phyloP scores from a whole-genome alignment of 2,329 filamentous ascomycete species.

The Pseudocercospora vitis region DNA sequence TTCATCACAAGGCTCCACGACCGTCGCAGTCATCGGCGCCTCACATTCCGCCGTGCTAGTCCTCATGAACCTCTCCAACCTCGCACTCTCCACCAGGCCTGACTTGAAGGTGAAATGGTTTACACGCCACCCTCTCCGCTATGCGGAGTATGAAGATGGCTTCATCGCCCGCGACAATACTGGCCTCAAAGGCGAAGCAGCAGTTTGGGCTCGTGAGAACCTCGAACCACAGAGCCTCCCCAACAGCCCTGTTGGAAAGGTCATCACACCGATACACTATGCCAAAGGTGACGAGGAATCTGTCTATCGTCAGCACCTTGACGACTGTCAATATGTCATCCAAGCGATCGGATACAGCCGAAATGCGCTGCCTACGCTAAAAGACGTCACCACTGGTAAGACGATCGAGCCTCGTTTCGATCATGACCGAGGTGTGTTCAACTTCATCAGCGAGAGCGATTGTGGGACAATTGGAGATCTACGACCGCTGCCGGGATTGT shows the following conservation, averaged over 20 bases:
- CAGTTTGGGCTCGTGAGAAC: slow-evolving; percentile 59
- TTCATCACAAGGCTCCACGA: slow-evolving; percentile 41
- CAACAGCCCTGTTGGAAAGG: slow-evolving; percentile 47
- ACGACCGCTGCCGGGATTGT: slow-evolving; percentile 52
- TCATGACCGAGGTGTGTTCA: slow-evolving; percentile 43
- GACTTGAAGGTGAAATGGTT: slow-evolving; percentile 62
- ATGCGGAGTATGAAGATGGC: slow-evolving; percentile 61
- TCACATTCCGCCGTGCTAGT: slow-evolving; percentile 65
- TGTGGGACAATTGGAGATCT: slow-evolving; percentile 20
- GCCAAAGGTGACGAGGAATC: slow-evolving; percentile 51
- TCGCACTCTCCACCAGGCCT: slow-evolving; percentile 54
- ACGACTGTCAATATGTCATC: slow-evolving; percentile 53
- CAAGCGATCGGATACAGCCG: slow-evolving; percentile 61
- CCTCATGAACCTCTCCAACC: slow-evolving; percentile 59
- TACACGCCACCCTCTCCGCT: slow-evolving; percentile 59
- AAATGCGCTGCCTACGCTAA: slow-evolving; percentile 52
- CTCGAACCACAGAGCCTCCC: slow-evolving; percentile 55
- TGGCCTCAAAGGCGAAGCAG: slow-evolving; percentile 62
- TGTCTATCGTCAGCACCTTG: slow-evolving; percentile 50
- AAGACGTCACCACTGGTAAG: slow-evolving; percentile 33
- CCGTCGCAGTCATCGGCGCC: slow-evolving; percentile 60
- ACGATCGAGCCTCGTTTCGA: slow-evolving; percentile 45
- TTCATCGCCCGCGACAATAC: slow-evolving; percentile 67
- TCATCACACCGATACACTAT: slow-evolving; percentile 43
- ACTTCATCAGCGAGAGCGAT: slow-evolving; percentile 25